Percentiles rank a stretch among this genome's conserved stretches.
Evolutionary conservation across 495 filamentous ascomycete species (phyloP).

Genomic region (Podospora tetraspora): DNA sequence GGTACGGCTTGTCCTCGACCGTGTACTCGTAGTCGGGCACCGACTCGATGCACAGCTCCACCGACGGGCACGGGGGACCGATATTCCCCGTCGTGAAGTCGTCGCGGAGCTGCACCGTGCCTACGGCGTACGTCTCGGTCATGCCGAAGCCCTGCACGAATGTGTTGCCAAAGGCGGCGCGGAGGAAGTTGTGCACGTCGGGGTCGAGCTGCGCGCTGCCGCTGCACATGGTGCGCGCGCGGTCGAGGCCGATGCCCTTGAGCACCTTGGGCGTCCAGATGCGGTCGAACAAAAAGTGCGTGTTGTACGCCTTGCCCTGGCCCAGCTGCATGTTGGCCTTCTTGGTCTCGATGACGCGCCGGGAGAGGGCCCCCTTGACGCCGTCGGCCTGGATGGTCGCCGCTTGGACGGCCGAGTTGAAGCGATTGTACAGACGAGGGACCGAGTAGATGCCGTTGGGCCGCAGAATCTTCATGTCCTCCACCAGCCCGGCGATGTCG

Average conservation of each 20-base stretch:
- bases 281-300: conserved; percentile 82
- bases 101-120: conserved; percentile 57
- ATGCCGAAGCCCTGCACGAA: conserved; percentile 90
- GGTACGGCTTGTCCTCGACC: conserved; percentile 82
- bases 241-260: conserved; percentile 74
- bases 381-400: conserved; percentile 73
- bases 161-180: conserved; percentile 71
- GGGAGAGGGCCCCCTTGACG: conserved; percentile 74
- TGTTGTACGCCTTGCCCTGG: conserved; percentile 65
- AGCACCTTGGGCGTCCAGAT: conserved; percentile 89
- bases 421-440: conserved; percentile 88
- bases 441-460: conserved; percentile 85
- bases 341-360: conserved; percentile 74
- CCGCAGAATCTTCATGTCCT: conserved; percentile 82
- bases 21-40: conserved; percentile 96
- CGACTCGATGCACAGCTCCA: conserved; percentile 78
- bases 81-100: conserved; percentile 80
- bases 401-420: conserved; percentile 72
- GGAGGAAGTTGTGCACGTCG: conserved; percentile 79
- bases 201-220: conserved; percentile 92
- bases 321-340: conserved; percentile 68
- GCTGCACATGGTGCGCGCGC: conserved; percentile 67
- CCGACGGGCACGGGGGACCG: conserved; percentile 58
- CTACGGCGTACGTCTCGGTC: conserved; percentile 88
- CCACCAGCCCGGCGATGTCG: conserved; percentile 77